Evolutionary conservation across 1,139 yeast genomes (phyloP).

Genomic region (Hansenula sp.): DNA sequence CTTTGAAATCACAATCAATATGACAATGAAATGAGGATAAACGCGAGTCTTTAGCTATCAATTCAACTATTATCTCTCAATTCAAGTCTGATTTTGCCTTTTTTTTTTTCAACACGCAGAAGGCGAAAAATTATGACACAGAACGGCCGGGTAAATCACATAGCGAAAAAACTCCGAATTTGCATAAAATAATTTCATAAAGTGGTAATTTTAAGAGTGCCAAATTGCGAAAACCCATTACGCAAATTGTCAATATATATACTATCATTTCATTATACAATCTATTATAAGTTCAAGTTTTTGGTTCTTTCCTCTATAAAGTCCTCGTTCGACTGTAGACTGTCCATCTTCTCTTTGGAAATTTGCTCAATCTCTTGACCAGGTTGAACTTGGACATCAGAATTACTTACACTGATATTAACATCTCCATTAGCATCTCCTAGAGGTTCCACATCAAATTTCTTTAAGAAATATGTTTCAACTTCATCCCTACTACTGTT

Average conservation of each 20-base stretch:
- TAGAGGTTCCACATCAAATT: conserved; percentile 66
- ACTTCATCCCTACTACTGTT: conserved; percentile 59
- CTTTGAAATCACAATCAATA: neutral
- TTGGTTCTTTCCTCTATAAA: conserved; percentile 20
- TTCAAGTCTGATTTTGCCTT: neutral
- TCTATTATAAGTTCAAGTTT: conserved; percentile 12
- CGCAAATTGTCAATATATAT: neutral
- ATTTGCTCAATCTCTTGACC: conserved; percentile 38
- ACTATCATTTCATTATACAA: neutral
- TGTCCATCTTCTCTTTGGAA: conserved; percentile 31
- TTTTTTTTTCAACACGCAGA: conserved; percentile 1
- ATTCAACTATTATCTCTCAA: neutral
- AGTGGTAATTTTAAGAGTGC: no score
- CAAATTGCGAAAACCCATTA: neutral
- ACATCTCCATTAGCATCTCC: conserved; percentile 35
- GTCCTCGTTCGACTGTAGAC: conserved; percentile 19
- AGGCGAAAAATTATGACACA: neutral
- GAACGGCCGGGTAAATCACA: no score
- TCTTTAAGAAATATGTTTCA: conserved; percentile 68
- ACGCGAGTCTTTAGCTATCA: neutral
- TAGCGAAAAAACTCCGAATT: neutral
- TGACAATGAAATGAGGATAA: neutral
- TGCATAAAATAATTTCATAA: no score
- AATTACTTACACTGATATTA: conserved; percentile 24
- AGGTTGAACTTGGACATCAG: conserved; percentile 27